phyloP scores from a whole-genome alignment of 2,329 filamentous ascomycete species.

The Aplosporella prunicola region DNA sequence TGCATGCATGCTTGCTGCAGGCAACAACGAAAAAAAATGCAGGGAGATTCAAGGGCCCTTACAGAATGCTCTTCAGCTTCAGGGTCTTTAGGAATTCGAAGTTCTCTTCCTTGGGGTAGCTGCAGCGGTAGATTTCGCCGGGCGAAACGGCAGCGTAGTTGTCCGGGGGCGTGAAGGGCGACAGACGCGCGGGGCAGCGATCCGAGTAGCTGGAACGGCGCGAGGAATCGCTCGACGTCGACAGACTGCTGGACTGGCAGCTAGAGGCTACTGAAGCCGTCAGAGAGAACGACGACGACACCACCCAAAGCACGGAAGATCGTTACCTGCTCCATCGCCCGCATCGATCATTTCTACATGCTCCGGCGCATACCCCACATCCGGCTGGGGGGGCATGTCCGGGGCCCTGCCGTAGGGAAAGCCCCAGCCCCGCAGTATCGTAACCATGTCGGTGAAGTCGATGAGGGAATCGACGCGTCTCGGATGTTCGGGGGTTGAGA shows the following conservation, averaged over 20 bases:
- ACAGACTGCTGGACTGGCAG: conserved; percentile 2
- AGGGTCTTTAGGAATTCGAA: conserved; percentile 60
- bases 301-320: conserved; percentile 5
- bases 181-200: conserved; percentile 25
- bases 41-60: too few relatives aligned
- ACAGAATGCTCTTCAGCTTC: conserved; percentile 71
- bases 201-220: conserved; percentile 9
- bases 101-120: conserved; percentile 64
- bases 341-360: conserved; percentile 1
- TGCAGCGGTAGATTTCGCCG: conserved; percentile 68
- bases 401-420: too few relatives aligned
- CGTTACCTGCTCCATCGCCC: conserved; percentile 6
- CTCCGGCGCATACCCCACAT: too few relatives aligned
- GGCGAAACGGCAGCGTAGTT: conserved; percentile 72
- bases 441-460: conserved; percentile 4
- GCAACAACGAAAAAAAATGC: too few relatives aligned
- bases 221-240: conserved; percentile 3
- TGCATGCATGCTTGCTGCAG: neutral
- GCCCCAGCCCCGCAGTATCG: conserved; percentile 2
- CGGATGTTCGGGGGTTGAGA: neutral
- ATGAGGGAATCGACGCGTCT: conserved; percentile 2
- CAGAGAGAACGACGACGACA: too few relatives aligned
- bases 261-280: too few relatives aligned
- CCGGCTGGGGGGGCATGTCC: too few relatives aligned
- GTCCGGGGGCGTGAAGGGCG: conserved; percentile 40